Evolutionary conservation across 2,329 filamentous ascomycete species (phyloP).

Genomic region (Tolypocladium cylindrosporum): DNA sequence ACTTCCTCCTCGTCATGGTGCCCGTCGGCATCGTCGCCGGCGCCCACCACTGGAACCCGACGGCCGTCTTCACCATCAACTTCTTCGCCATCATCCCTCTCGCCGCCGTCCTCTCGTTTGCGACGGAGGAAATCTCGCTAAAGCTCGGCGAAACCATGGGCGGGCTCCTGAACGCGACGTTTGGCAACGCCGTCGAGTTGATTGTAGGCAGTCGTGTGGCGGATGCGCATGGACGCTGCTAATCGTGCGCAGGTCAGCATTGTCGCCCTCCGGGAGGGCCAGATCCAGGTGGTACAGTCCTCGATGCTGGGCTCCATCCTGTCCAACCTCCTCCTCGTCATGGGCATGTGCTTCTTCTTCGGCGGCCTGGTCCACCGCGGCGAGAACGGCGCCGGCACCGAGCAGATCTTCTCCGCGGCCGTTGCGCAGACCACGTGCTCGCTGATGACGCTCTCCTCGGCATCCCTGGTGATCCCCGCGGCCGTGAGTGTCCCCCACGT

Average conservation of each 20-base stretch:
- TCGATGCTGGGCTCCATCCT: conserved; percentile 95
- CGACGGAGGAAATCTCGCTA: conserved; percentile 65
- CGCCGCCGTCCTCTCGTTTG: conserved; percentile 64
- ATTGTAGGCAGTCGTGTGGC: conserved; percentile 43
- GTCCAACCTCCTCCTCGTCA: conserved; percentile 83
- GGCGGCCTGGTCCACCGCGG: conserved; percentile 57
- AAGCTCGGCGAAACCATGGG: conserved; percentile 66
- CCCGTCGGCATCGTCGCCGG: conserved; percentile 64
- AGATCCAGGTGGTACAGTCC: conserved; percentile 94
- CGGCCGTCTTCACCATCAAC: conserved; percentile 64
- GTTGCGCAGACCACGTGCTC: conserved; percentile 70
- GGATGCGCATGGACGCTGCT: not conserved
- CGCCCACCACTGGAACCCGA: conserved; percentile 49
- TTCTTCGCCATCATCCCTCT: conserved; percentile 74
- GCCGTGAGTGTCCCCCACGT: conserved; percentile 32
- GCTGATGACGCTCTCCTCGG: conserved; percentile 65
- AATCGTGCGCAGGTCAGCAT: conserved; percentile 64
- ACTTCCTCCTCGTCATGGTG: conserved; percentile 63
- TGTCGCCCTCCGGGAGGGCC: conserved; percentile 71
- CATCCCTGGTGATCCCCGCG: conserved; percentile 70
- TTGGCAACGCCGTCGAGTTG: conserved; percentile 71
- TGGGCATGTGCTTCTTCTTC: conserved; percentile 71
- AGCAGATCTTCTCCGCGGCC: conserved; percentile 66
- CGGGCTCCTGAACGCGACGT: conserved; percentile 65
- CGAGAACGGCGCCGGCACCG: conserved; percentile 44